These are phyloP conservation scores for Cladosporium cucumerinum DNA, from an alignment of 2,329 filamentous ascomycete genomes.

Conservation along the genomic window DNA sequence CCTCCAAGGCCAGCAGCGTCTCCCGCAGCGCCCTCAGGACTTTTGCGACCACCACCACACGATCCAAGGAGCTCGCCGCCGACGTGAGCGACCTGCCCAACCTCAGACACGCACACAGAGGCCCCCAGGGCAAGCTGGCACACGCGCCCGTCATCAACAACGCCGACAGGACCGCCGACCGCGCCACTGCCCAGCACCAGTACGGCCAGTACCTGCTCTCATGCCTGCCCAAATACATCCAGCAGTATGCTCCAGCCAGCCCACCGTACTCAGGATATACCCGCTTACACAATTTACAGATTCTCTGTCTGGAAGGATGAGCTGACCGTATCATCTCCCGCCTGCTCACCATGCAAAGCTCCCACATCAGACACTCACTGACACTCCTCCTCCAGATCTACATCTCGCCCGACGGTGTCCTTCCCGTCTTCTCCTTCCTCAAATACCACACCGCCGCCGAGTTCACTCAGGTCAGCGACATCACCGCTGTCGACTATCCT, in stretches of 20 bases:
- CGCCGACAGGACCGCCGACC: constrained; percentile 85
- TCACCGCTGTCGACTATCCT: constrained; percentile 94
- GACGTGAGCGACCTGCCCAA: constrained; percentile 44
- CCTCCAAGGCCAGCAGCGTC: constrained; percentile 28
- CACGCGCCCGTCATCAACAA: constrained; percentile 82
- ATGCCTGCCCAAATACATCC: constrained; percentile 93
- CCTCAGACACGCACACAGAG: constrained; percentile 43
- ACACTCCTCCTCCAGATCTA: constrained; percentile 26
- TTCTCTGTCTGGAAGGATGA: constrained; percentile 99
- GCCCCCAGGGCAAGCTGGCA: constrained; percentile 50
- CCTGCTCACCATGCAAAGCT: constrained; percentile 46
- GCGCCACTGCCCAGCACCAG: constrained; percentile 81
- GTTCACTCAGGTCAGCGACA: constrained; percentile 87
- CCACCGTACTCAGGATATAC: background rate
- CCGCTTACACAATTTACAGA: constrained; percentile 28
- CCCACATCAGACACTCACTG: constrained; percentile 72
- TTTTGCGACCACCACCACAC: constrained; percentile 42
- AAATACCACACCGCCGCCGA: constrained; percentile 98
- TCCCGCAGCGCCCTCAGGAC: constrained; percentile 34
- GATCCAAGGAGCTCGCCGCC: constrained; percentile 44
- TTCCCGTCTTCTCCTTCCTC: constrained; percentile 90
- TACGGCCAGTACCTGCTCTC: constrained; percentile 97
- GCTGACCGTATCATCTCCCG: constrained; percentile 66
- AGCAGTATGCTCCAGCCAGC: constrained; percentile 59
- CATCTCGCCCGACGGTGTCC: constrained; percentile 79